Percentiles rank a stretch among this genome's conserved stretches.
These are phyloP conservation scores for Gastrolobium villosum DNA, from an alignment of 306 rosid genomes.

Conservation along the genomic window DNA sequence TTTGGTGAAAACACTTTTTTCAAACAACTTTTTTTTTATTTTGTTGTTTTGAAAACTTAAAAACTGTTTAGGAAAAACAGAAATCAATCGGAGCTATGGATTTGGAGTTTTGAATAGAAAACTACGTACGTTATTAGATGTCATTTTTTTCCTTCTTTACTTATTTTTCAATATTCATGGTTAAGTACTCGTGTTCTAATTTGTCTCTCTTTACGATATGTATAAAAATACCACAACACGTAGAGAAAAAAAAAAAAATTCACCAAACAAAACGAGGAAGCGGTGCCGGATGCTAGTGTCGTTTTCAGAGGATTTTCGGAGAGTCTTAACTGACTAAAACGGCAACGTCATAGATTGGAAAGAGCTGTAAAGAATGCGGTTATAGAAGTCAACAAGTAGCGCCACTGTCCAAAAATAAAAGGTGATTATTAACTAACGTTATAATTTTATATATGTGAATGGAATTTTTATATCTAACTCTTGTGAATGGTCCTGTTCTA, in stretches of 20 bases:
- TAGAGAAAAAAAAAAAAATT: neutral
- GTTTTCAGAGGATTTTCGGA: slow-evolving; percentile 30
- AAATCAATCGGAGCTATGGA: too few relatives aligned
- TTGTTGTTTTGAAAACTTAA: too few relatives aligned
- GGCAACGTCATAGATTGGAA: neutral
- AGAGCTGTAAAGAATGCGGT: neutral
- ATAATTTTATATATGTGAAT: too few relatives aligned
- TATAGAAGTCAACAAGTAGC: neutral
- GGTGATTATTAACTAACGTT: too few relatives aligned
- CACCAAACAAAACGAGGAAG: neutral
- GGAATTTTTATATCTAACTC: too few relatives aligned
- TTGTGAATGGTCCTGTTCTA: too few relatives aligned
- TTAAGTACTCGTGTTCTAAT: neutral
- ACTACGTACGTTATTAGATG: neutral
- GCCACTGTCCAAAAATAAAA: neutral
- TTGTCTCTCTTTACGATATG: neutral
- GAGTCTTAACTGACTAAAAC: slow-evolving; percentile 23
- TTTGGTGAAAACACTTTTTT: too few relatives aligned
- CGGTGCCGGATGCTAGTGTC: neutral
- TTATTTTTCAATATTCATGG: neutral
- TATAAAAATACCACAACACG: neutral
- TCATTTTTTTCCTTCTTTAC: neutral
- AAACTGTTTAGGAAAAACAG: too few relatives aligned
- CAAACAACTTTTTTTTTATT: too few relatives aligned
- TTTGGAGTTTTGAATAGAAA: too few relatives aligned